Conservation (phyloP, 1,284 basidiomycete species). For the Boletus calvinii region DNA sequence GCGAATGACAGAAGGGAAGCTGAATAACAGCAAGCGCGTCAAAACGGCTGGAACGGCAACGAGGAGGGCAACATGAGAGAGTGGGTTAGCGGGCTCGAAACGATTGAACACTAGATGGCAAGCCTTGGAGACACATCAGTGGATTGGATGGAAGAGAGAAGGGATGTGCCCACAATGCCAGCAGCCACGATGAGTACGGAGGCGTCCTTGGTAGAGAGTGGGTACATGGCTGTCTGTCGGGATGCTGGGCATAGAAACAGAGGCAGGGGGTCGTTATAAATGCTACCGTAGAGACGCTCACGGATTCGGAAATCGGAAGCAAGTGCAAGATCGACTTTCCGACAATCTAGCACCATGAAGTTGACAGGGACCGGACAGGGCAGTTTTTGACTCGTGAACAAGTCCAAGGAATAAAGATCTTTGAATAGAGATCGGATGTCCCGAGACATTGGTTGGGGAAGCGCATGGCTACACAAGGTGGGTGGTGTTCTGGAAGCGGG, state of each 20-base stretch:
- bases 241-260: constrained; percentile 23
- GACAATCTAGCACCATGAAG: constrained; percentile 36
- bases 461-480: constrained; percentile 10
- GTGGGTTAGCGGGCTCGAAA: constrained; percentile 30
- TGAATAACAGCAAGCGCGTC: constrained; percentile 10
- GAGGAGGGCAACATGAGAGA: constrained; percentile 29
- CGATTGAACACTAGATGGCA: constrained; percentile 36
- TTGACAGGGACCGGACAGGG: constrained; percentile 24
- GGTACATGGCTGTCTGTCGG: constrained; percentile 21
- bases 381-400: constrained; percentile 27
- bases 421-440: constrained; percentile 20
- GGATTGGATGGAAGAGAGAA: not conserved
- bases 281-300: constrained; percentile 23
- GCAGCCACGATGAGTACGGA: constrained; percentile 21
- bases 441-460: constrained; percentile 18
- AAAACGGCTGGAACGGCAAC: constrained; percentile 23
- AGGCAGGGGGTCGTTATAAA: constrained; percentile 27
- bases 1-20: constrained; percentile 15
- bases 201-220: constrained; percentile 21
- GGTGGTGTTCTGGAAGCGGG: constrained; percentile 27
- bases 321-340: constrained; percentile 36
- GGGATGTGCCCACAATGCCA: constrained; percentile 24
- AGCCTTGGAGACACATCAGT: constrained; percentile 24
- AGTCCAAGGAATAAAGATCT: constrained; percentile 17
- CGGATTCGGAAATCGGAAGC: constrained; percentile 35